These are phyloP conservation scores for Teratosphaeria epicoccoides DNA, from an alignment of 2,329 filamentous ascomycete species.

Conservation along the genomic window DNA sequence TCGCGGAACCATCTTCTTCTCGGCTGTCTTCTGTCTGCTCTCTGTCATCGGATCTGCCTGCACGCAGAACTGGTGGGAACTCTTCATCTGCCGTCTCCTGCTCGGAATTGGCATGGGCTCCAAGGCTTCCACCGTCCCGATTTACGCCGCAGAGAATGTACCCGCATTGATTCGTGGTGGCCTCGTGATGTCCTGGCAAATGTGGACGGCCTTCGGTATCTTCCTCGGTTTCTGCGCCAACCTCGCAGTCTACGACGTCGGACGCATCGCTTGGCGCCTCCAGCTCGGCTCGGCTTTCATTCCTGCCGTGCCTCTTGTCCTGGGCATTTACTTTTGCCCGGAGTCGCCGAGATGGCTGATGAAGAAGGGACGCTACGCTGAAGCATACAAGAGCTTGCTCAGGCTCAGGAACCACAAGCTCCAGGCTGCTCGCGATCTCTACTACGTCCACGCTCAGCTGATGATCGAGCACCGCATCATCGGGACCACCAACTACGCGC, in stretches of 20 bases:
- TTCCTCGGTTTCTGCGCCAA: constrained; percentile 35
- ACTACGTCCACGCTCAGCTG: constrained; percentile 34
- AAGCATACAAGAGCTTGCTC: constrained; percentile 41
- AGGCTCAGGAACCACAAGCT: constrained; percentile 39
- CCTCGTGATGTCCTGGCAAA: constrained; percentile 39
- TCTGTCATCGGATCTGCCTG: constrained; percentile 57
- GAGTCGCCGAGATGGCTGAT: constrained; percentile 37
- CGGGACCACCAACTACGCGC: constrained; percentile 28
- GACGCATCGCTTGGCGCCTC: constrained; percentile 33
- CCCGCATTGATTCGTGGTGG: constrained; percentile 42
- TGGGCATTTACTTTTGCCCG: constrained; percentile 31
- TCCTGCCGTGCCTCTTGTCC: constrained; percentile 34
- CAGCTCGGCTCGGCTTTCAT: constrained; percentile 39
- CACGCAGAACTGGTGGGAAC: constrained; percentile 41
- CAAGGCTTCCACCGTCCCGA: constrained; percentile 35
- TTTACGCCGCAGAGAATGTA: constrained; percentile 46
- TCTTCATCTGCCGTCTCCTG: constrained; percentile 24
- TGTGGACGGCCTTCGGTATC: constrained; percentile 37
- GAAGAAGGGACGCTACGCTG: constrained; percentile 34
- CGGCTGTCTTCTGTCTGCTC: constrained; percentile 49
- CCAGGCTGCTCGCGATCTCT: constrained; percentile 46
- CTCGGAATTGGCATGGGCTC: constrained; percentile 36
- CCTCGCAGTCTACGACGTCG: constrained; percentile 30
- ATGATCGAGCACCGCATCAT: constrained; percentile 18
- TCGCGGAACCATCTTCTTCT: constrained; percentile 30